Evolutionary conservation across 2,329 filamentous ascomycete genomes (phyloP), one percentile per base, ranked within the genome.

Genomic region (Triangularia setosa): DNA sequence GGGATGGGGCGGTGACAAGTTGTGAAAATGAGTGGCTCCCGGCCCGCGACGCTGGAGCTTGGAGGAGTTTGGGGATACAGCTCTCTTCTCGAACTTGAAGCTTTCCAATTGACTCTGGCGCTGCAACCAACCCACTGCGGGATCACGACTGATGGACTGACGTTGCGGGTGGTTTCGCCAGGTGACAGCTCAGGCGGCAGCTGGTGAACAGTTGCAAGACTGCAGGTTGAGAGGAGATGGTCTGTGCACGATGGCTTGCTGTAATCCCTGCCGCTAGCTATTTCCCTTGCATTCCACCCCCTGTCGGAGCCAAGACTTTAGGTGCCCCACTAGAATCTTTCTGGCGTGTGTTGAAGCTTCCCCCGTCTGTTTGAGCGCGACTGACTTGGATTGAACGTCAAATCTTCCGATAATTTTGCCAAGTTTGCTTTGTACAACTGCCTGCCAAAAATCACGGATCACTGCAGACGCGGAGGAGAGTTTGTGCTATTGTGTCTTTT

Each of bases 311-410:
- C 44, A 30, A 27, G 61, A 30, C 12, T 24, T 24, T 28, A 7
- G 28, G 56, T 14, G 62, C 27, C 62, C 64, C 67, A 65, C 64
- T 27, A 58, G 56, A 64, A 64, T 67, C 56, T 63, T 63, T 57
- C 54, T 16, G 23, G 52, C n/a, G 48, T 40, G 25, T 44, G 28
- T 28, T 58, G 56, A 35, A 35, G 56, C 30, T 58, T 28, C 23
- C 25, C 52, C 52, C 35, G 35, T 40, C 16, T n/a, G 12, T 25
- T 55, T 55, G 23, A 16, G 18, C 25, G 25, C 52, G 52, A 28
- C 52, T 55, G 52, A 6, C 16, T 24, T 27, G 24, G n/a, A 7
- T 18, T 18, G 35, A 21, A 21, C 40, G 33, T 40, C 40, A 1
- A 48, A 48, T 48, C 40, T 21, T 48, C n/a, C 2, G n/a, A 21